Base-by-base conservation (phyloP, 345 rosid genomes). In the Citrus glauca region DNA sequence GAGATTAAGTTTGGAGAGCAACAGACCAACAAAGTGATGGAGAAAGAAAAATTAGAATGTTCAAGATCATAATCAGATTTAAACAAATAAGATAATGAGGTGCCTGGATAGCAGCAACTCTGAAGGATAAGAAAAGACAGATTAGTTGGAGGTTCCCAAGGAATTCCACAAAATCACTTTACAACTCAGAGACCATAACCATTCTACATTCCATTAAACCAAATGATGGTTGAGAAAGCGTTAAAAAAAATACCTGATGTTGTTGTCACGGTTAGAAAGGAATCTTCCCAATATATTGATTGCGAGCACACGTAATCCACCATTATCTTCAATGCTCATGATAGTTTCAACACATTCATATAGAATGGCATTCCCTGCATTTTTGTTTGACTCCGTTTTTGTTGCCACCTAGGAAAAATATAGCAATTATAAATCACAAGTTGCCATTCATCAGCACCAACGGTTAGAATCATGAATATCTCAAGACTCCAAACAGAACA, bases 291-390 rank as follows among this genome's bases (percentile, higher is more conserved):
- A 82, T 66, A 97, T 94, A 84, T 97, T 97, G 81, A 97, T 91
- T 82, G 99, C 99, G 83, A 97, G 98, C 80, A 97, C 99, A 82
- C 99, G 93, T 78, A 97, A 88, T 77, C 98, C 98, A 86, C 88
- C 91, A 82, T 89, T 92, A 78, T 96, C 99, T 86, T 94, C 99
- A 81, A 94, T 88, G 88, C 98, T 94, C 98, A 94, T 91, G 74
- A 96, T 96, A 73, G 99, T 96, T 80, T 91, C 97, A 80, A 96
- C 99, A 83, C 98, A 96, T 82, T 96, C 97, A 84, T 96, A 96
- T 35, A 96, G 89, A 85, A 96, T 94, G 24, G 99, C 99, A 86
- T 94, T 94, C 73, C 99, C 99, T n/a, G 98, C 97, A 87, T 96
- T 96, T 87, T 94, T 96, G 84, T 96, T 94, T 75, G 99, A 88